phyloP scores from a whole-genome alignment of 192 early-diverging fungal genomes.

The Blastocladiella britannica region DNA sequence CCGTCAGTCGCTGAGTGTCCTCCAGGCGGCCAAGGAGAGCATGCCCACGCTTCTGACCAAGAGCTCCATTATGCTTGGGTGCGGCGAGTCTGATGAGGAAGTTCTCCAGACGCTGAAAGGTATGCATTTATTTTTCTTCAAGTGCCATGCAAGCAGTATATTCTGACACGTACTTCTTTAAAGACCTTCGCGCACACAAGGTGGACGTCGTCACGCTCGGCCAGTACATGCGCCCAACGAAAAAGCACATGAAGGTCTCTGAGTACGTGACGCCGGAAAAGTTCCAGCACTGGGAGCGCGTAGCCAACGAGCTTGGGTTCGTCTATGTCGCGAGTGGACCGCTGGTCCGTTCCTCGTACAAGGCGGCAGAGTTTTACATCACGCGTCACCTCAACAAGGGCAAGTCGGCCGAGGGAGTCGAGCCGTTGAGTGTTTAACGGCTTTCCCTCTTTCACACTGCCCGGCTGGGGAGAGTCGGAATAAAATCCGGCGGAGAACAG shows the following conservation, averaged over 20 bases:
- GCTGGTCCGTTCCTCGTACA: slow-evolving; percentile 82
- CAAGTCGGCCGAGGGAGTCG: background rate
- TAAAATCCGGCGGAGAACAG: background rate
- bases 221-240: slow-evolving; percentile 99
- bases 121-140: slow-evolving; percentile 9
- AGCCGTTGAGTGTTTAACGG: too few relatives aligned
- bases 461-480: background rate
- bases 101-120: slow-evolving; percentile 67
- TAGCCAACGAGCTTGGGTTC: slow-evolving; percentile 70
- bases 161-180: background rate
- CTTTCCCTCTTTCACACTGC: too few relatives aligned
- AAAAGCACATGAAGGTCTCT: slow-evolving; percentile 92
- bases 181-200: slow-evolving; percentile 49
- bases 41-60: slow-evolving; percentile 75
- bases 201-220: slow-evolving; percentile 92
- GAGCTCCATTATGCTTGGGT: slow-evolving; percentile 93
- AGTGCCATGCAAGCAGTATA: slow-evolving; percentile 4
- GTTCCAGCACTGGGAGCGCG: slow-evolving; percentile 68
- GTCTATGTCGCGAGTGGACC: slow-evolving; percentile 89
- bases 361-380: slow-evolving; percentile 94
- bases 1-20: slow-evolving; percentile 70
- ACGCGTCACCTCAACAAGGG: slow-evolving; percentile 5
- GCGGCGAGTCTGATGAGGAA: slow-evolving; percentile 87
- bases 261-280: slow-evolving; percentile 84
- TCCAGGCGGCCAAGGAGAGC: slow-evolving; percentile 66